Base-by-base conservation (phyloP, 768 basidiomycete genomes). In the Kwoniella dejecticola region DNA sequence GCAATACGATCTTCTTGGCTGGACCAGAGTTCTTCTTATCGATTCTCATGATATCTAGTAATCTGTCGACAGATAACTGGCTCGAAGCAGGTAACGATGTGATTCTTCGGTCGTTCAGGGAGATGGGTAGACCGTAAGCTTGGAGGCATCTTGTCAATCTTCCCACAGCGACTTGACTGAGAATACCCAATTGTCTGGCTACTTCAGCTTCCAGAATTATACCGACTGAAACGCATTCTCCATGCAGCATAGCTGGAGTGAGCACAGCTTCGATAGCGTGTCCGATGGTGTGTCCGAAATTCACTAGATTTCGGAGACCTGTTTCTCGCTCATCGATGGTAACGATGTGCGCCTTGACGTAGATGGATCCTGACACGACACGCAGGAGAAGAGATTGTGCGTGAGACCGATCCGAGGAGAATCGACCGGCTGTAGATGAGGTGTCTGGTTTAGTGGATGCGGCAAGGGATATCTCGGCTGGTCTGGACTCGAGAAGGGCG, bases 201-300 rank as follows among this genome's bases (percentile, higher is more conserved):
- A 98, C 84, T 79, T 99, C 95, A 15, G 89, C 95, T 78, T 99
- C 96, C 45, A 98, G 85, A 57, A 98, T 88, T 88, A 97, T 98
- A 3, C 96, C 96, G 26, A 98, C 84, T 58, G 88, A 86, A 72
- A 99, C 87, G 70, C 95, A 97, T 79, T 99, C 96, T 42, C 96
- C 96, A 69, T 99, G 96, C 11, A 99, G 85, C 64, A 97, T 89
- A 15, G 87, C 84, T 19, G 95, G 95, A 0, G 95, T 95, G 57
- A 98, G 82, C 38, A 98, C 86, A 7, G 93, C 96, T 80, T 99
- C 96, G 72, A 98, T 94, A 15, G 95, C 96, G 81, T 99, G 96
- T 0, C 96, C 96, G 71, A 99, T 94, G 42, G 89, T 92, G 79
- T 99, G 96, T 1, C 96, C 96, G 74, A 98, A 98, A 80, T 99